Evolutionary conservation across 257 asterid species (phyloP).

Genomic region (Primulina huaijiensis): DNA sequence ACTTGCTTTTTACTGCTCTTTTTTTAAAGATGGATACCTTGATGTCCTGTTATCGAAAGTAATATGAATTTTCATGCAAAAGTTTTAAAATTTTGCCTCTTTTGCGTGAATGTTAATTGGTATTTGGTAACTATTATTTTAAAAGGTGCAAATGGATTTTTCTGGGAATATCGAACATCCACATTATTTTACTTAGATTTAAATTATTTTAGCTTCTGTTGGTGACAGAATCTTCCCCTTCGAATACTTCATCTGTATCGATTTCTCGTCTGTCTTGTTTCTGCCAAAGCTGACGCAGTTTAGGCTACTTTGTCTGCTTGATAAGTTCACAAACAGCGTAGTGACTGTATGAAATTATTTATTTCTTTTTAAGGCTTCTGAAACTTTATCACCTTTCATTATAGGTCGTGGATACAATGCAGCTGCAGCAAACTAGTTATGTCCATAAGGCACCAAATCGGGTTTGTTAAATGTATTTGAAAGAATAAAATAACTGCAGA

Average conservation of each 20-base stretch:
- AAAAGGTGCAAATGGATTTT: background rate
- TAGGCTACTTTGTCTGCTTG: background rate
- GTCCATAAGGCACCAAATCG: slow-evolving; percentile 73
- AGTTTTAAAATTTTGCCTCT: background rate
- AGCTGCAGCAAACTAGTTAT: slow-evolving; percentile 61
- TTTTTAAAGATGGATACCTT: background rate
- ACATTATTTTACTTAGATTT: no score
- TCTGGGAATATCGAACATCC: no score
- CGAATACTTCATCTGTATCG: no score
- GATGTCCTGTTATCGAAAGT: slow-evolving; percentile 3
- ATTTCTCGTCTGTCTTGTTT: background rate
- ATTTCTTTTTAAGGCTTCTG: slow-evolving; percentile 13
- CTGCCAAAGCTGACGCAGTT: background rate
- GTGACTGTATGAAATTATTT: background rate
- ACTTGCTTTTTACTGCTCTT: background rate
- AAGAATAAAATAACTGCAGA: background rate
- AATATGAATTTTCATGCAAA: background rate
- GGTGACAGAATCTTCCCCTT: no score
- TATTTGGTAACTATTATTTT: background rate
- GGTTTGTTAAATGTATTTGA: slow-evolving; percentile 39
- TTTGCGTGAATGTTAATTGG: background rate
- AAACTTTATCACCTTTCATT: slow-evolving; percentile 22
- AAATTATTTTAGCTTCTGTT: no score
- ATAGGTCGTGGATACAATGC: slow-evolving; percentile 64
- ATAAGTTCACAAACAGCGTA: slow-evolving; percentile 1